Conservation (phyloP, 2,329 filamentous ascomycete genomes). For the Fusarium buxicola region DNA sequence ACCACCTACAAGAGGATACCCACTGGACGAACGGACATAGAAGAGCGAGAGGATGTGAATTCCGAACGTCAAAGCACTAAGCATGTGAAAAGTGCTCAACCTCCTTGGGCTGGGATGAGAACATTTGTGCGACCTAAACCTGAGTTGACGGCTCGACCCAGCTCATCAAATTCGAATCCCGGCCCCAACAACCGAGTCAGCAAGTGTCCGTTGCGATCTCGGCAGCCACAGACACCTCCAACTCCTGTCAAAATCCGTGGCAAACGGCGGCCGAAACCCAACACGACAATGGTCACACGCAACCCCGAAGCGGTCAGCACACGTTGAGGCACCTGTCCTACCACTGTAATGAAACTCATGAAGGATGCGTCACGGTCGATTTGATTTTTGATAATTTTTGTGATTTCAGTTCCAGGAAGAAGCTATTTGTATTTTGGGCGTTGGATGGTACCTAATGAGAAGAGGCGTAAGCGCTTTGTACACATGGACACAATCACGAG, state of each 20-base stretch:
- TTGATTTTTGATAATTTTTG: slow-evolving; percentile 11
- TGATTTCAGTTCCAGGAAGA: slow-evolving; percentile 13
- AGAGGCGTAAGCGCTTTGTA: slow-evolving; percentile 29
- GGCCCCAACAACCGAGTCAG: slow-evolving; percentile 6
- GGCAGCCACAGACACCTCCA: slow-evolving; percentile 1
- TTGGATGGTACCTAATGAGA: slow-evolving; percentile 43
- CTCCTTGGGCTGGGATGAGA: slow-evolving; percentile 30
- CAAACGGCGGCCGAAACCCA: slow-evolving; percentile 23
- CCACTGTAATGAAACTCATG: slow-evolving; percentile 40
- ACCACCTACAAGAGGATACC: neutral
- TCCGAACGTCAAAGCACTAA: neutral
- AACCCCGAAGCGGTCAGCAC: slow-evolving; percentile 8
- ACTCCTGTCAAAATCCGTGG: slow-evolving; percentile 33
- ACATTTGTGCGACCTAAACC: slow-evolving; percentile 9
- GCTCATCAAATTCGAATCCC: slow-evolving; percentile 3
- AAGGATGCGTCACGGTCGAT: slow-evolving; percentile 35
- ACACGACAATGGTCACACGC: neutral
- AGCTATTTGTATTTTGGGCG: slow-evolving; percentile 33
- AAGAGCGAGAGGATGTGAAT: neutral
- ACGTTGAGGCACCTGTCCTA: slow-evolving; percentile 26
- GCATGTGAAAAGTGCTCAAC: neutral
- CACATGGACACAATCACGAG: slow-evolving; percentile 21
- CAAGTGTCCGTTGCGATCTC: slow-evolving; percentile 20
- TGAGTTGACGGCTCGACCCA: neutral
- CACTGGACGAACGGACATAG: neutral